Percentiles rank a stretch among this genome's conserved stretches.
These are phyloP conservation scores for Pochonia chlamydosporia DNA, from an alignment of 2,329 filamentous ascomycete species.

Conservation along the genomic window DNA sequence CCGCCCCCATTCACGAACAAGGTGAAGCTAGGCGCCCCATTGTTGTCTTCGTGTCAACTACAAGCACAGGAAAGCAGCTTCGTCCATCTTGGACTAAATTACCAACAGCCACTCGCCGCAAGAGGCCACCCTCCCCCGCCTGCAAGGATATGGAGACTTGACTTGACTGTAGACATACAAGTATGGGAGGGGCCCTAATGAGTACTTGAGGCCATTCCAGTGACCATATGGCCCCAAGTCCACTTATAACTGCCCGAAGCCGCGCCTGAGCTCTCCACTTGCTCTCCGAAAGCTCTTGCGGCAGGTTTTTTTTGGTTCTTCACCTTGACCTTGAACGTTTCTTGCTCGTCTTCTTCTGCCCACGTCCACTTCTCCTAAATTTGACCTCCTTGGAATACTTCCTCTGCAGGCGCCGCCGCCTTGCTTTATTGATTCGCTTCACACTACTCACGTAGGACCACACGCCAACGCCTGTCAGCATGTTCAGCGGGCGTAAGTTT, in stretches of 20 bases:
- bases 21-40: neutral
- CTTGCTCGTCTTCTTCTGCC: neutral
- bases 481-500: constrained; percentile 56
- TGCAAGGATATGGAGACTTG: neutral
- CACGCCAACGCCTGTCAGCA: constrained; percentile 22
- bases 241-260: constrained; percentile 5
- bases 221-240: neutral
- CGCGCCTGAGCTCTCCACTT: constrained; percentile 5
- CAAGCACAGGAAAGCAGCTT: no score
- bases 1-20: no score
- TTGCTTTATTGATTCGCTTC: neutral
- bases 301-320: constrained; percentile 1
- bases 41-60: no score
- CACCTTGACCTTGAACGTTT: no score
- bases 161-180: neutral
- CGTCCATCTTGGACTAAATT: no score
- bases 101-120: no score
- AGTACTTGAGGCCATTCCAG: neutral
- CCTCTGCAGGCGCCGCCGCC: no score
- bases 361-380: neutral
- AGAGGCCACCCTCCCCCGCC: neutral
- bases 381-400: neutral
- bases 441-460: neutral
- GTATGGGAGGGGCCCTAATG: neutral
- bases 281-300: neutral